A percentile compares a stretch with the other conserved stretches of the same genome.
phyloP scores from a whole-genome alignment of 2,329 filamentous ascomycete species.

The Cladosporium oxysporum region DNA sequence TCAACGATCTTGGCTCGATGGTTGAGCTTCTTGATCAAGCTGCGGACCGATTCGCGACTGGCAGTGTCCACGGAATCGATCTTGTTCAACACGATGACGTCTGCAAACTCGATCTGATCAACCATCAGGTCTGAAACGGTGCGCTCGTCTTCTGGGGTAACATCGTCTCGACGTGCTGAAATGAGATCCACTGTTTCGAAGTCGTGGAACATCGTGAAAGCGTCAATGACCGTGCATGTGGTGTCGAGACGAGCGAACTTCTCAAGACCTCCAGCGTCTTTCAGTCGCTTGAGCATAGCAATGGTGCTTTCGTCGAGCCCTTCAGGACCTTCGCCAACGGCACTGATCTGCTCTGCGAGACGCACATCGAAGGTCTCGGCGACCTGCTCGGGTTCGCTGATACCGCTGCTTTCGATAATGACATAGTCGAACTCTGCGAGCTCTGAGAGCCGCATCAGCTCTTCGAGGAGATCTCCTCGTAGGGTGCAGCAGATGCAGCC shows the following conservation, averaged over 20 bases:
- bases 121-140: conserved; percentile 76
- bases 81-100: conserved; percentile 73
- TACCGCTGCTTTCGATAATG: conserved; percentile 70
- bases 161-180: conserved; percentile 62
- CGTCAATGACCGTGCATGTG: conserved; percentile 71
- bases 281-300: conserved; percentile 30
- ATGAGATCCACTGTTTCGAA: conserved; percentile 71
- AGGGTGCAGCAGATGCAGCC: conserved; percentile 77
- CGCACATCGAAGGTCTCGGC: conserved; percentile 70
- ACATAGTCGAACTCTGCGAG: conserved; percentile 69
- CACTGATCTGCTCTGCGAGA: conserved; percentile 43
- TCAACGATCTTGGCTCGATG: conserved; percentile 66
- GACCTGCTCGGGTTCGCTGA: conserved; percentile 73
- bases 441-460: conserved; percentile 65
- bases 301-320: conserved; percentile 28
- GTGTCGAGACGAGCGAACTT: conserved; percentile 69
- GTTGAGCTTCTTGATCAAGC: conserved; percentile 57
- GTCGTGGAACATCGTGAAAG: conserved; percentile 71
- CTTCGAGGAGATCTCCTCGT: conserved; percentile 69
- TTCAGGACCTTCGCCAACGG: conserved; percentile 33
- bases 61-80: conserved; percentile 58
- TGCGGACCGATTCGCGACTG: conserved; percentile 34
- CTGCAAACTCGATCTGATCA: conserved; percentile 76
- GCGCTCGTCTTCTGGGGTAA: conserved; percentile 67
- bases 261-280: conserved; percentile 62